Evolutionary conservation across 169 alveolate species (phyloP), one percentile per base, ranked within the genome.

Genomic region (Fabrea salina): DNA sequence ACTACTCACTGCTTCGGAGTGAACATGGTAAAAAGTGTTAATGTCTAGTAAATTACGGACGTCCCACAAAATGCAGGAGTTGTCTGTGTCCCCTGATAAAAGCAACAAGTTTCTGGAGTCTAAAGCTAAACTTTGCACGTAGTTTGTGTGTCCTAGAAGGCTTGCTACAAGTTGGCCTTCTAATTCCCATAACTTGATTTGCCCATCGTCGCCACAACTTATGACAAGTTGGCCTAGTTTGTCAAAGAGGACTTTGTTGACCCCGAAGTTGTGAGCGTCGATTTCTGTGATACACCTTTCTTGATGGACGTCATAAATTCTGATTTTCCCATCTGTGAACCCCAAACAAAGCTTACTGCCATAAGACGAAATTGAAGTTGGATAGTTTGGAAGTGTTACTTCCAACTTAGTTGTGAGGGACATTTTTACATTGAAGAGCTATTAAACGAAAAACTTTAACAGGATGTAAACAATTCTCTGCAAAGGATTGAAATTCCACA

Each of bases 21-120:
- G 80, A 27, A 68, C 35, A 4, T 68, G 57, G 27, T 16, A 37
- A 19, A 68, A 68, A 44, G n/a, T 37, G 19, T 37, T 40, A n/a
- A 68, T 68, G 8, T 37, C 50, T 1, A 11, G 11, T 8, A 22
- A 16, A 16, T 32, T 43, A 1, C 78, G 11, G 8, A 68, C n/a
- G 27, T 68, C 78, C 78, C 78, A 68, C 35, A 68, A n/a, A 43
- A 68, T 16, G n/a, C 40, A 57, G 7, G 64, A 43, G 19, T 43
- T 41, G 30, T 68, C 78, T 11, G 27, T 68, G 13, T 64, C 78
- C 44, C 78, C 78, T 25, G 78, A 43, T 37, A 68, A 43, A 40
- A 68, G 19, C 61, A 68, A 11, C 11, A 68, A 32, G 44, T 68
- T 68, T 37, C 16, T 68, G 19, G 59, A 30, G 27, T 68, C 78